Evolutionary conservation across 2,329 filamentous ascomycete genomes (phyloP), one percentile per base, ranked within the genome.

Genomic region (Colletotrichum zoysiae): DNA sequence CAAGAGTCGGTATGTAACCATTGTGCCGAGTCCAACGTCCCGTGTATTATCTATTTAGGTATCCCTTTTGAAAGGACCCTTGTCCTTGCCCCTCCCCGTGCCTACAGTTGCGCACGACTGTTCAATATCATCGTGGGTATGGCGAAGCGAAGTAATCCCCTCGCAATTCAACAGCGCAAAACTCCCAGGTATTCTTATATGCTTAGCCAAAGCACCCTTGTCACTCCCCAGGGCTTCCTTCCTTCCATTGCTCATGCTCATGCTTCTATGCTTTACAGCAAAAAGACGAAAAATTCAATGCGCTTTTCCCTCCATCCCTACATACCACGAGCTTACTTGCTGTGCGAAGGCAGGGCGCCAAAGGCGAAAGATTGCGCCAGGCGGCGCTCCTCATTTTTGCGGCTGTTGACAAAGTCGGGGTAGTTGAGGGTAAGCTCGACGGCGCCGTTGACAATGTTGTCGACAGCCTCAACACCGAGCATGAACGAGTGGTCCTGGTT

Each of bases 401-500:
- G 90, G 68, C 83, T 83, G 85, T 98, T 98, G 87, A 98, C 95
- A 80, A 97, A 97, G 85, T 97, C 95, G 72, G 95, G 95, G 87
- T 97, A 96, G 89, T 97, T 97, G 81, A 98, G 90, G 42, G 95
- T 97, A 79, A 97, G 86, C 88, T 98, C 95, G 57, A 95, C 93
- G 48, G 93, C 92, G 76, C 95, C 95, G 82, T 92, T 95, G 83
- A 95, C 90, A 79, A 97, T 94, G 85, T 94, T 90, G 85, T 98
- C 95, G 50, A 91, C 95, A 60, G 95, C 95, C 85, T 98, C 95
- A 26, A 97, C 95, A 81, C 95, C 95, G 74, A 97, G 87, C 95
- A 98, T 98, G 84, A 98, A 98, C 35, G 93, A 95, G 88, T 98
- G 95, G 84, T 98, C 95, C 88, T 97, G 95, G 89, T 97, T 97